Evolutionary conservation across 768 basidiomycete genomes (phyloP).

Genomic region (Pleurotus sapidus): DNA sequence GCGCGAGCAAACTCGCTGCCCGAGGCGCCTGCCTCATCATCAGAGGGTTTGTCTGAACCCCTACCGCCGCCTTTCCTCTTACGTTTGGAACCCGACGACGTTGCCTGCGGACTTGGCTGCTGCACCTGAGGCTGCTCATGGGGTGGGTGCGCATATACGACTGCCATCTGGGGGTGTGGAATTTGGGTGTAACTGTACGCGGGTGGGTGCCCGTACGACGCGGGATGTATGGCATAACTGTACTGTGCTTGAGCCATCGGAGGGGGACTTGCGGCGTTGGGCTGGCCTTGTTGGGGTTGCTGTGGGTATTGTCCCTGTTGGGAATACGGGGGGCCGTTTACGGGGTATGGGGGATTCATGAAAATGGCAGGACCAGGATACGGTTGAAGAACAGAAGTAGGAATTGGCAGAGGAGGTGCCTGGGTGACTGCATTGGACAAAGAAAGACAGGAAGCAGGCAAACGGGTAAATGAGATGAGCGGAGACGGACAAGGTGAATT

Average conservation of each 20-base stretch:
- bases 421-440: background rate
- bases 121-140: constrained; percentile 13
- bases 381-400: constrained; percentile 42
- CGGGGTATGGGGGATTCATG: constrained; percentile 72
- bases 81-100: constrained; percentile 48
- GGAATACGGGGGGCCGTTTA: constrained; percentile 48
- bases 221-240: constrained; percentile 3
- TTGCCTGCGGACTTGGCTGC: constrained; percentile 28
- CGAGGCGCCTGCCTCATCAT: constrained; percentile 57
- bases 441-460: background rate
- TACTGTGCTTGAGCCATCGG: background rate
- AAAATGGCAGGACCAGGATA: constrained; percentile 55
- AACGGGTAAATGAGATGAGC: background rate
- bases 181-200: background rate
- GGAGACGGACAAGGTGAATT: constrained; percentile 18
- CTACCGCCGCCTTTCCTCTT: constrained; percentile 55
- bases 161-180: constrained; percentile 15
- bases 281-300: constrained; percentile 19
- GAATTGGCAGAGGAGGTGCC: constrained; percentile 11
- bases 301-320: constrained; percentile 23
- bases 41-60: constrained; percentile 48
- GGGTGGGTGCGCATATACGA: background rate
- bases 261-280: constrained; percentile 1
- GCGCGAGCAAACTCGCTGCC: constrained; percentile 40
- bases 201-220: constrained; percentile 1